Base-by-base conservation (phyloP, 78 protist species). In the Acrasis kona region DNA sequence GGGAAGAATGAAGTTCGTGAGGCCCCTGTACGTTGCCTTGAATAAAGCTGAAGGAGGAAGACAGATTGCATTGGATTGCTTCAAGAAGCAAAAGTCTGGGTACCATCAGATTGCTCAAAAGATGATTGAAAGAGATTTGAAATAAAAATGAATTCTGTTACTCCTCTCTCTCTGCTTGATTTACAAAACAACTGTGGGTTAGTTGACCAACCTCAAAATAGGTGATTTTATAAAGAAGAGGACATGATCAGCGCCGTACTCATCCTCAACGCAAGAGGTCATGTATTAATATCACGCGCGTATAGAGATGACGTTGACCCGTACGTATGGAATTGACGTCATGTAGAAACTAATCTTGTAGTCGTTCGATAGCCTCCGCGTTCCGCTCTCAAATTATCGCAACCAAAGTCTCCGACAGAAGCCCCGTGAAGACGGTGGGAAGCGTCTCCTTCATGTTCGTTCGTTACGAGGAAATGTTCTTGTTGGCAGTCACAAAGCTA, bases 191-290 rank as follows among this genome's bases (percentile, higher is more conserved):
- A n/a, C n/a, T n/a, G n/a, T n/a, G n/a, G n/a, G n/a, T n/a, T n/a
- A n/a, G n/a, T n/a, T n/a, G n/a, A n/a, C n/a, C n/a, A n/a, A n/a
- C n/a, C n/a, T n/a, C n/a, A n/a, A n/a, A n/a, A n/a, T n/a, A n/a
- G n/a, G n/a, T n/a, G n/a, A n/a, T n/a, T n/a, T n/a, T n/a, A n/a
- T n/a, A n/a, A n/a, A n/a, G n/a, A n/a, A n/a, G n/a, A n/a, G n/a
- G n/a, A n/a, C n/a, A n/a, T 91, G 95, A 87, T 93, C 76, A 68
- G 87, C 39, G 92, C 86, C 29, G 29, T 95, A 10, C 82, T 91
- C 37, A 58, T 95, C 38, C 77, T 90, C 80, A 90, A 88, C 80
- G 74, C 79, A 19, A 85, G 88, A 64, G 98, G 96, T 28, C 95
- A 95, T 29, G 83, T 88, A 8, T 19, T 95, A 10, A 66, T 92